These are phyloP conservation scores for Russula griseocarnosa DNA, from an alignment of 768 basidiomycete genomes.

Conservation along the genomic window DNA sequence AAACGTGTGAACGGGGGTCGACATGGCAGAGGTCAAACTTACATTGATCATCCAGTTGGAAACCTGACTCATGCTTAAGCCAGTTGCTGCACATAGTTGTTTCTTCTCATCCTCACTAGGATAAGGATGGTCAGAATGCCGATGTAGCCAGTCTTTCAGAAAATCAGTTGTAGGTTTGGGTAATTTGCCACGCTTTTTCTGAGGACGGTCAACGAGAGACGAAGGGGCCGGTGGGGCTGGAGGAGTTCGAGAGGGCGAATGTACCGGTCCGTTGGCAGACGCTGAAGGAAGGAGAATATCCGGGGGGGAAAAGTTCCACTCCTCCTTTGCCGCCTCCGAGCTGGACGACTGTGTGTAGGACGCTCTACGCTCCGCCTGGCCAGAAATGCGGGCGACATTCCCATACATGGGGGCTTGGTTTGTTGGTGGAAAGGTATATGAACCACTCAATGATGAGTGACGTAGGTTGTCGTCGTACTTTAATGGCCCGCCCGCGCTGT, in stretches of 20 bases:
- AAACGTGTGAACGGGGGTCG: slow-evolving; percentile 25
- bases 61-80: slow-evolving; percentile 83
- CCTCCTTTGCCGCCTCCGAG: slow-evolving; percentile 53
- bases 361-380: slow-evolving; percentile 62
- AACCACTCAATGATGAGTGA: slow-evolving; percentile 62
- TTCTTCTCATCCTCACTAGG: slow-evolving; percentile 90
- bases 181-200: slow-evolving; percentile 80
- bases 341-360: slow-evolving; percentile 34
- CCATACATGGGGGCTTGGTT: slow-evolving; percentile 46
- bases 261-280: slow-evolving; percentile 37
- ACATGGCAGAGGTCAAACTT: slow-evolving; percentile 30
- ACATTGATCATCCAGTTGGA: slow-evolving; percentile 95
- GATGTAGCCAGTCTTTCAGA: slow-evolving; percentile 83
- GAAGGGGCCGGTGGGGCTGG: slow-evolving; percentile 42
- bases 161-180: slow-evolving; percentile 89
- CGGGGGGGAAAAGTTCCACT: slow-evolving; percentile 62
- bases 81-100: slow-evolving; percentile 79
- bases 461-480: slow-evolving; percentile 72
- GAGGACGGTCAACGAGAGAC: slow-evolving; percentile 68
- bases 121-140: slow-evolving; percentile 86
- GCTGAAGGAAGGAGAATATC: slow-evolving; percentile 50
- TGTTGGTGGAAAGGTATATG: slow-evolving; percentile 23
- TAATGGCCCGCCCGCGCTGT: slow-evolving; percentile 39
- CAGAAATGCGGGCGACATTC: slow-evolving; percentile 66
- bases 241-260: slow-evolving; percentile 50